A percentile compares a stretch with the other conserved stretches of the same genome.
These are phyloP conservation scores for Pseudohyphozyma bogoriensis DNA, from an alignment of 768 basidiomycete species.

Conservation along the genomic window DNA sequence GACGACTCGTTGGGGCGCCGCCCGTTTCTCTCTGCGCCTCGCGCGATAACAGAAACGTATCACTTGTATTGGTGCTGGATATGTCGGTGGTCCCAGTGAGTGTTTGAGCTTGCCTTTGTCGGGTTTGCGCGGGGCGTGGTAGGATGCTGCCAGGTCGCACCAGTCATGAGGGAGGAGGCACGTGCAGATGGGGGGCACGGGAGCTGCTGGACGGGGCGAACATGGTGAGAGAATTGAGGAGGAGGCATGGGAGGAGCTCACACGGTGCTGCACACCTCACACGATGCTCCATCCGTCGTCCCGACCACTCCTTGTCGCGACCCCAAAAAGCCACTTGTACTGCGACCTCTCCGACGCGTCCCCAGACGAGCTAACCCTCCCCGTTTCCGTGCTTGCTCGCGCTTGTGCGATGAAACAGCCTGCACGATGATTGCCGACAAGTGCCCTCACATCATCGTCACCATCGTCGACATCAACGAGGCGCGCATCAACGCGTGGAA, in stretches of 20 bases:
- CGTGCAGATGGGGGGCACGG: not conserved
- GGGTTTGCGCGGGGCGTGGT: too few species aligned
- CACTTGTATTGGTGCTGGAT: conserved; percentile 34
- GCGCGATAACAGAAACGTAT: too few species aligned
- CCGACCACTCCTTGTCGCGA: not conserved
- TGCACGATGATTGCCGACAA: conserved; percentile 35
- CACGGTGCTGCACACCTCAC: not conserved
- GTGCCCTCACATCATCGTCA: conserved; percentile 65
- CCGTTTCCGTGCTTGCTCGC: too few species aligned
- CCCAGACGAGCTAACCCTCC: not conserved
- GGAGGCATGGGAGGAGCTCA: not conserved
- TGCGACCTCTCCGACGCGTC: not conserved
- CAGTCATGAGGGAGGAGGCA: not conserved
- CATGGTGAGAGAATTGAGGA: not conserved
- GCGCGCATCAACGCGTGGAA: conserved; percentile 96
- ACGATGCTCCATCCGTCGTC: not conserved
- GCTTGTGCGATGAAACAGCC: conserved; percentile 7
- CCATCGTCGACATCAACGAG: conserved; percentile 96
- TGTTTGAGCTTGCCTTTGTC: not conserved
- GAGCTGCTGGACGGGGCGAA: not conserved
- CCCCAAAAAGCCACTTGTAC: not conserved
- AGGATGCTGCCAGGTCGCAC: too few species aligned
- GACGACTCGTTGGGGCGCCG: too few species aligned
- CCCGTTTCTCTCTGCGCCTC: too few species aligned
- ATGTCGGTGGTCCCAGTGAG: conserved; percentile 34